A percentile compares a stretch with the other conserved stretches of the same genome.
phyloP scores from a whole-genome alignment of 306 rosid genomes.

The Rosa persica region DNA sequence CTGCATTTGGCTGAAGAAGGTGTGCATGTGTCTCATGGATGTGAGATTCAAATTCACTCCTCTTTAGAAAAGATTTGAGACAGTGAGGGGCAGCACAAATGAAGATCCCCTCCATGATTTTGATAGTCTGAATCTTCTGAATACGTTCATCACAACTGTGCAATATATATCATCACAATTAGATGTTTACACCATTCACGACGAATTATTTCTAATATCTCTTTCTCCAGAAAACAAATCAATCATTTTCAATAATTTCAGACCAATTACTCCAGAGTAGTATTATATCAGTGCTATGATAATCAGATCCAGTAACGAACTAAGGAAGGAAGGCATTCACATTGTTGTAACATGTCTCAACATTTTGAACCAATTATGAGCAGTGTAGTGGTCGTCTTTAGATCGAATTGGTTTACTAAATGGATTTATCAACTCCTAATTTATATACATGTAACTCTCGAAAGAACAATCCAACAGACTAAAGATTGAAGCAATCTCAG shows the following conservation, averaged over 20 bases:
- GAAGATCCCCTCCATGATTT: constrained; percentile 98
- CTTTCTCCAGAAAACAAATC: not conserved
- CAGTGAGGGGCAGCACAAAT: constrained; percentile 98
- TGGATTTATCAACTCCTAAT: not conserved
- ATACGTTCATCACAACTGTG: constrained; percentile 91
- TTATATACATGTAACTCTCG: not conserved
- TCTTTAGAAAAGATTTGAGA: constrained; percentile 84
- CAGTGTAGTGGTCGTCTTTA: no score
- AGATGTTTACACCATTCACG: constrained; percentile 19
- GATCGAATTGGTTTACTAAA: not conserved
- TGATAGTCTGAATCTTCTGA: constrained; percentile 95
- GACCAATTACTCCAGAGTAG: not conserved
- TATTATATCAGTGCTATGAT: not conserved
- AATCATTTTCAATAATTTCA: not conserved
- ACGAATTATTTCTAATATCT: not conserved
- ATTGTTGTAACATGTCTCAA: no score
- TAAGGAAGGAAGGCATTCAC: not conserved
- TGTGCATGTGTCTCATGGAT: constrained; percentile 70
- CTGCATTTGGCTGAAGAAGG: constrained; percentile 75
- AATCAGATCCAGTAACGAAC: not conserved
- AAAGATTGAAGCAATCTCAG: not conserved
- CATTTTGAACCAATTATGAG: not conserved
- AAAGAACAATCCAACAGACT: not conserved
- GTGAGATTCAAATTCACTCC: constrained; percentile 82
- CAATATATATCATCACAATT: constrained; percentile 33